phyloP scores from a whole-genome alignment of 2,329 filamentous ascomycete genomes.

The Exophiala mesophila region DNA sequence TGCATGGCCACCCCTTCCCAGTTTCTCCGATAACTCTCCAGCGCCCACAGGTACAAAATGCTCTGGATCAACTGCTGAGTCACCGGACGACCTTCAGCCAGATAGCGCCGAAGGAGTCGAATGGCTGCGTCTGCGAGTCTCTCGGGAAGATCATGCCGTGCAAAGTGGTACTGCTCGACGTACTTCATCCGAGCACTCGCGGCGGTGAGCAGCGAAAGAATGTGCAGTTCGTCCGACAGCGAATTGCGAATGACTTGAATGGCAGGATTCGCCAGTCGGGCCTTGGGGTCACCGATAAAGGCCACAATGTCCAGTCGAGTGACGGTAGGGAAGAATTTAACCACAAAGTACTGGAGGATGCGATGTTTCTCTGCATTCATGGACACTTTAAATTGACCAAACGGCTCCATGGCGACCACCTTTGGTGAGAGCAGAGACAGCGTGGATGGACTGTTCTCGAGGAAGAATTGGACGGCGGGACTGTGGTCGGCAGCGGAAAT shows the following conservation, averaged over 20 bases:
- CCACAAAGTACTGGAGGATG: conserved; percentile 16
- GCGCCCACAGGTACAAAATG: conserved; percentile 15
- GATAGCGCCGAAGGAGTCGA: conserved; percentile 9
- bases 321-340: conserved; percentile 17
- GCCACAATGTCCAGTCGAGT: conserved; percentile 11
- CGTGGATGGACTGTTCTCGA: neutral
- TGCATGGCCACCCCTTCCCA: conserved; percentile 14
- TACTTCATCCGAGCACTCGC: conserved; percentile 16
- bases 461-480: neutral
- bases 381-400: conserved; percentile 14
- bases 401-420: conserved; percentile 10
- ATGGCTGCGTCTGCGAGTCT: conserved; percentile 10
- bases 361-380: conserved; percentile 16
- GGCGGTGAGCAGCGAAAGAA: conserved; percentile 12
- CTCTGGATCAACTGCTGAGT: conserved; percentile 15
- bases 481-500: neutral
- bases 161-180: conserved; percentile 11
- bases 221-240: conserved; percentile 9
- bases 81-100: conserved; percentile 9
- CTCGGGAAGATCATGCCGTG: conserved; percentile 12
- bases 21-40: conserved; percentile 18
- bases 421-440: neutral
- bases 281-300: conserved; percentile 8
- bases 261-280: conserved; percentile 4
- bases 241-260: conserved; percentile 11